Conservation (phyloP, 768 basidiomycete genomes). For the Agrocybe chaxingu region DNA sequence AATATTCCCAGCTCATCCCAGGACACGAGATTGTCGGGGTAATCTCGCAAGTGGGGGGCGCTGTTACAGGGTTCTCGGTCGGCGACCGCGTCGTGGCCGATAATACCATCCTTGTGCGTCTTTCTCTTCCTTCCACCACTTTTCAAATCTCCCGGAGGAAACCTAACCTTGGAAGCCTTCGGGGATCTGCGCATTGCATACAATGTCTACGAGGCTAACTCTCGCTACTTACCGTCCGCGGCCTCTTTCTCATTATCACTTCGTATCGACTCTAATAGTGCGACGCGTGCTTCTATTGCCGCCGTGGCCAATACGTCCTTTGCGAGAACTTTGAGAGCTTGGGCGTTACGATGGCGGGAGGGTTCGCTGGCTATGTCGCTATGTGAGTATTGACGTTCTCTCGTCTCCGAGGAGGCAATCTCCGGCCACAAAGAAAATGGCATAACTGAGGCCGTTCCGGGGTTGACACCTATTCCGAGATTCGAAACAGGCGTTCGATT, state of each 20-base stretch:
- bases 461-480: neutral
- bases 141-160: neutral
- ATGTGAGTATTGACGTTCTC: slow-evolving; percentile 48
- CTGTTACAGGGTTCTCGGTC: slow-evolving; percentile 70
- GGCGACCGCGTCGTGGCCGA: slow-evolving; percentile 88
- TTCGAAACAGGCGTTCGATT: too few relatives aligned
- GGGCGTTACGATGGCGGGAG: slow-evolving; percentile 79
- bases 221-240: slow-evolving; percentile 7
- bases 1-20: slow-evolving; percentile 33
- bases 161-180: too few relatives aligned
- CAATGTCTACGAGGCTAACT: too few relatives aligned
- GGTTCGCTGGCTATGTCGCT: slow-evolving; percentile 85
- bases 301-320: slow-evolving; percentile 72
- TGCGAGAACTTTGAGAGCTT: slow-evolving; percentile 86
- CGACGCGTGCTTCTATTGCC: slow-evolving; percentile 82
- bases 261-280: slow-evolving; percentile 44
- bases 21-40: slow-evolving; percentile 61
- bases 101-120: slow-evolving; percentile 54
- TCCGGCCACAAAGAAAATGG: neutral
- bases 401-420: neutral
- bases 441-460: too few relatives aligned
- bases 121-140: slow-evolving; percentile 14
- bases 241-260: slow-evolving; percentile 1
- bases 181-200: too few relatives aligned
- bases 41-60: slow-evolving; percentile 72